These are phyloP conservation scores for Barnettozyma californica DNA, from an alignment of 805 yeast genomes.

Conservation along the genomic window DNA sequence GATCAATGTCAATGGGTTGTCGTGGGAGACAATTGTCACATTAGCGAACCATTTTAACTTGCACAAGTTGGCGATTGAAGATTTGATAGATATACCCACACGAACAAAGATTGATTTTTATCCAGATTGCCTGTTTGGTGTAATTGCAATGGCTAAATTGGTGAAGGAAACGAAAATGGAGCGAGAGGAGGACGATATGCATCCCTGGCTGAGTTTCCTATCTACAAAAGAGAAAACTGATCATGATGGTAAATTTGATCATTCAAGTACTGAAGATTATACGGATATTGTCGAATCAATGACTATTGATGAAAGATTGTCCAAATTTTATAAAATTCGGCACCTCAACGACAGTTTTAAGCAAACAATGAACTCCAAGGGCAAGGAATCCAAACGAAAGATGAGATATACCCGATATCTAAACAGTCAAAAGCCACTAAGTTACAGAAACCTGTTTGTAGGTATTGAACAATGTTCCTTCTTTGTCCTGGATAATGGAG, in stretches of 20 bases:
- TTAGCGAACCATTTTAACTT: slow-evolving; percentile 40
- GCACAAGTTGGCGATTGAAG: slow-evolving; percentile 55
- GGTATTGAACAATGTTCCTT: slow-evolving; percentile 54
- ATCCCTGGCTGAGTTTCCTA: slow-evolving; percentile 3
- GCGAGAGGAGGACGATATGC: neutral
- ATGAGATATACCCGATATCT: slow-evolving; percentile 21
- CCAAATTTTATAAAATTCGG: slow-evolving; percentile 25
- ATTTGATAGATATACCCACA: slow-evolving; percentile 59
- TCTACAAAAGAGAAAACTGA: neutral
- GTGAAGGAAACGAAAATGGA: slow-evolving; percentile 20
- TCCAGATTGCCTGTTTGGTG: slow-evolving; percentile 45
- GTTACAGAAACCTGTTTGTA: slow-evolving; percentile 37
- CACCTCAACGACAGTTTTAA: slow-evolving; percentile 29
- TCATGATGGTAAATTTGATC: neutral
- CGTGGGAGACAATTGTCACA: slow-evolving; percentile 52
- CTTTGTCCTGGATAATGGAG: slow-evolving; percentile 38
- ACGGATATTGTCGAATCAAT: neutral
- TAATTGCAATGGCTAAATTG: slow-evolving; percentile 47
- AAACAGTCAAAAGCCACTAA: slow-evolving; percentile 41
- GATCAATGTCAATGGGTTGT: slow-evolving; percentile 55
- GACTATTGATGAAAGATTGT: slow-evolving; percentile 15
- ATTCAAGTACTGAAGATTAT: neutral
- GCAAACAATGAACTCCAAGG: slow-evolving; percentile 15
- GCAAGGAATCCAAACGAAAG: slow-evolving; percentile 8
- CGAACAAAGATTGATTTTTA: slow-evolving; percentile 54